Conservation (phyloP, 2,329 filamentous ascomycete genomes). For the Colletotrichum eremochloae region DNA sequence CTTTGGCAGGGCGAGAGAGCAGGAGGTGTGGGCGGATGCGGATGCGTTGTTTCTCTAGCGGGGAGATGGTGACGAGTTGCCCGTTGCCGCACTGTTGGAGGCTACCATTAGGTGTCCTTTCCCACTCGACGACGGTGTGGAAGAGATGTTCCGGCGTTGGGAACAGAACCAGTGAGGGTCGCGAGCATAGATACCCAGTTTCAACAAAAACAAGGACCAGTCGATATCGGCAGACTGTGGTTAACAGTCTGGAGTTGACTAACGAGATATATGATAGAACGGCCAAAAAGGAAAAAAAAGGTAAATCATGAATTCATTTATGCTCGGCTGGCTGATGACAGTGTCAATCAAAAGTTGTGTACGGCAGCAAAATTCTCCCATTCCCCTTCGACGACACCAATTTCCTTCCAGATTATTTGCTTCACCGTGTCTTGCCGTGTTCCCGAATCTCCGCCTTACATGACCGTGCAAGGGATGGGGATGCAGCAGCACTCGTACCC, state of each 20-base stretch:
- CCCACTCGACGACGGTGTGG: background rate
- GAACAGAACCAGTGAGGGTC: background rate
- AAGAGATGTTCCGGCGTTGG: background rate
- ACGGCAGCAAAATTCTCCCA: background rate
- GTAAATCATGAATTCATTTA: constrained; percentile 20
- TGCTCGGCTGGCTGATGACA: background rate
- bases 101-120: background rate
- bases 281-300: background rate
- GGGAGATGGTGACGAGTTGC: background rate
- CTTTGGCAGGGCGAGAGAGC: constrained; percentile 15
- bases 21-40: constrained; percentile 57
- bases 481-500: constrained; percentile 69
- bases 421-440: background rate
- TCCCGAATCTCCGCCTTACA: constrained; percentile 51
- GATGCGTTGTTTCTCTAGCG: constrained; percentile 57
- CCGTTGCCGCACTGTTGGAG: no score
- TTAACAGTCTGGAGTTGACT: background rate
- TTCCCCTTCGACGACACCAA: background rate
- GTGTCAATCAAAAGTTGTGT: background rate
- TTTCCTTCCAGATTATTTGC: background rate
- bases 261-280: constrained; percentile 2
- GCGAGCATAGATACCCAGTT: constrained; percentile 20
- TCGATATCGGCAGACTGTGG: background rate
- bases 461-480: constrained; percentile 63
- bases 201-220: background rate